Evolutionary conservation across 164 flowering plant species (phyloP).

Genomic region (Houttuynia cordata): DNA sequence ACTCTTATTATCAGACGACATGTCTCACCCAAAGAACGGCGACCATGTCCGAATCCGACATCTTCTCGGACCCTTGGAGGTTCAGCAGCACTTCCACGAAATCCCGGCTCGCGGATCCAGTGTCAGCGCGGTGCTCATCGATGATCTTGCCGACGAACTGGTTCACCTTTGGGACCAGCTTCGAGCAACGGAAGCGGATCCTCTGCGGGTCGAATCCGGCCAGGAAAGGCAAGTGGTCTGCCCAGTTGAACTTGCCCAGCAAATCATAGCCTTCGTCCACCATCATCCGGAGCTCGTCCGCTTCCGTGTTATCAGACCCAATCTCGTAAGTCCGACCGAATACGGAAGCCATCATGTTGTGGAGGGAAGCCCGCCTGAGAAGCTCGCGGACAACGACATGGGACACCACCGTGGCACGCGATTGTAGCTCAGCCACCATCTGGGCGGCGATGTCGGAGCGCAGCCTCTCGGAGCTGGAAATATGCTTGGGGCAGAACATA

Average conservation of each 20-base stretch:
- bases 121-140: constrained; percentile 23
- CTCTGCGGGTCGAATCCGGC: constrained; percentile 20
- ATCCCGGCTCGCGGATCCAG: constrained; percentile 8
- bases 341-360: constrained; percentile 34
- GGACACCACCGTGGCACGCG: background rate
- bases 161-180: constrained; percentile 45
- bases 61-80: constrained; percentile 23
- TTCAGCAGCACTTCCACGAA: constrained; percentile 53
- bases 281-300: constrained; percentile 11
- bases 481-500: constrained; percentile 30
- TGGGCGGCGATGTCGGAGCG: constrained; percentile 15
- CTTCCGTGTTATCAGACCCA: background rate
- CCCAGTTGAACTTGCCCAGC: constrained; percentile 31
- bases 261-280: constrained; percentile 39
- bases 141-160: constrained; percentile 32
- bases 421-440: constrained; percentile 9
- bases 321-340: constrained; percentile 25
- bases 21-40: constrained; percentile 73
- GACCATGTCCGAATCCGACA: constrained; percentile 43
- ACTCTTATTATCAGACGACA: background rate
- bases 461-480: constrained; percentile 11
- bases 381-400: constrained; percentile 16
- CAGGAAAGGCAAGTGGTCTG: constrained; percentile 31
- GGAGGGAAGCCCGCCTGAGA: constrained; percentile 27
- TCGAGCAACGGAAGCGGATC: constrained; percentile 27